Evolutionary conservation across 768 basidiomycete genomes (phyloP).

Genomic region (Lanmaoa rubissima): DNA sequence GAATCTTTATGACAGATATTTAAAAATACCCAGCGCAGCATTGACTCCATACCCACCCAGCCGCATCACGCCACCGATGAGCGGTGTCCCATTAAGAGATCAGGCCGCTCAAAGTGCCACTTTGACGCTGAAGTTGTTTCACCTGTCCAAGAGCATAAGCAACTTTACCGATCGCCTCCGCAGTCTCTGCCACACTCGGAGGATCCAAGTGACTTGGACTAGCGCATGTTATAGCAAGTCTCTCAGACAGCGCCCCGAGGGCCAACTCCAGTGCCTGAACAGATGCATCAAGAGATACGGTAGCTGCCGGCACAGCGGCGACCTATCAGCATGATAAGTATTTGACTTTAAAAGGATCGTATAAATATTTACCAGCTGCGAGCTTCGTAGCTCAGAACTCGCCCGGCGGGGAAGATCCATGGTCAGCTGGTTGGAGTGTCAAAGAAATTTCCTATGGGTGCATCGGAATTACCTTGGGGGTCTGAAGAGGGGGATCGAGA

Average conservation of each 20-base stretch:
- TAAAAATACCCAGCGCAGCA: not conserved
- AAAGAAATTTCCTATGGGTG: not conserved
- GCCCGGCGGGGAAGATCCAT: slow-evolving; percentile 16
- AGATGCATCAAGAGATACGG: slow-evolving; percentile 28
- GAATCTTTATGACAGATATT: not conserved
- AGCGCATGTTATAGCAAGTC: slow-evolving; percentile 46
- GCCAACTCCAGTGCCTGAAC: slow-evolving; percentile 51
- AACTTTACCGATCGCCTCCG: slow-evolving; percentile 70
- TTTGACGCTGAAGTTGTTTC: slow-evolving; percentile 51
- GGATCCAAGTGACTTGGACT: slow-evolving; percentile 42
- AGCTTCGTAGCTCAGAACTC: slow-evolving; percentile 14
- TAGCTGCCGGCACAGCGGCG: slow-evolving; percentile 10
- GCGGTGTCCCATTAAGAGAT: slow-evolving; percentile 11
- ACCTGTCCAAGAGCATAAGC: slow-evolving; percentile 60
- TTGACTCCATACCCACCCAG: not conserved
- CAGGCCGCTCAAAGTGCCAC: slow-evolving; percentile 6
- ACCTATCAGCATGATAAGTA: slow-evolving; percentile 18
- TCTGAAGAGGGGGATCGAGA: slow-evolving; percentile 30
- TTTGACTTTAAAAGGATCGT: not conserved
- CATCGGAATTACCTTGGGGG: slow-evolving; percentile 26
- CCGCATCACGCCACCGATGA: slow-evolving; percentile 12
- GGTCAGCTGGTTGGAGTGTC: slow-evolving; percentile 18
- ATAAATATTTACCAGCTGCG: slow-evolving; percentile 16
- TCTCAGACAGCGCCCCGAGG: slow-evolving; percentile 50
- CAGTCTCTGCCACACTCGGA: slow-evolving; percentile 49